These are phyloP conservation scores for Ambrosia trifida DNA, from an alignment of 129 eudicot genomes.

Conservation along the genomic window DNA sequence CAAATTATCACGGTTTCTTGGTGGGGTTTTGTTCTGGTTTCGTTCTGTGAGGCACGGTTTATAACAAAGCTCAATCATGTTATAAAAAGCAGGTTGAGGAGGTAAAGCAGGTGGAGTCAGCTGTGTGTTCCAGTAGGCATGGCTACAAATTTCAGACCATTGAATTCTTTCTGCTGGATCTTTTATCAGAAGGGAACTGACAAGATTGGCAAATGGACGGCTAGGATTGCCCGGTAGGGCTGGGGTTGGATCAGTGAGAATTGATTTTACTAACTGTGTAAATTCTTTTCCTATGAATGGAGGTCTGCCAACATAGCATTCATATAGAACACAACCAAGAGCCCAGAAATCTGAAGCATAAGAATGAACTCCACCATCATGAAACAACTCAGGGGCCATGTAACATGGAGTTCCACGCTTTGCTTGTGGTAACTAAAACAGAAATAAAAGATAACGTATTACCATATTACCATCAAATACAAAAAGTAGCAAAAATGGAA, in stretches of 20 bases:
- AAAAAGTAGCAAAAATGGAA: constrained; percentile 3
- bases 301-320: constrained; percentile 84
- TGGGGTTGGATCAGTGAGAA: constrained; percentile 81
- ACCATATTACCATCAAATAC: constrained; percentile 13
- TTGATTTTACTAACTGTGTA: constrained; percentile 80
- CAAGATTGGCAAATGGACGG: constrained; percentile 77
- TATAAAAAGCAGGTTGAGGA: constrained; percentile 83
- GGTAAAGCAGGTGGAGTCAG: constrained; percentile 59
- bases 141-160: constrained; percentile 83
- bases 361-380: constrained; percentile 96
- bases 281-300: constrained; percentile 83
- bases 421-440: constrained; percentile 88
- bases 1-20: constrained; percentile 52
- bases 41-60: constrained; percentile 68
- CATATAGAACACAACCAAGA: constrained; percentile 95
- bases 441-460: background rate
- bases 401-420: constrained; percentile 97
- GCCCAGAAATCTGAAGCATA: constrained; percentile 99
- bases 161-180: constrained; percentile 92
- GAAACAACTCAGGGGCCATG: constrained; percentile 99
- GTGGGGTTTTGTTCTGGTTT: constrained; percentile 68
- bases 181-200: constrained; percentile 77
- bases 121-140: constrained; percentile 85
- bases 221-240: constrained; percentile 82
- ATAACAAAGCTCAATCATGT: constrained; percentile 67